Percentiles rank a stretch among this genome's conserved stretches.
phyloP scores from a whole-genome alignment of 2,329 filamentous ascomycete species.

The Cladosporium sp. region DNA sequence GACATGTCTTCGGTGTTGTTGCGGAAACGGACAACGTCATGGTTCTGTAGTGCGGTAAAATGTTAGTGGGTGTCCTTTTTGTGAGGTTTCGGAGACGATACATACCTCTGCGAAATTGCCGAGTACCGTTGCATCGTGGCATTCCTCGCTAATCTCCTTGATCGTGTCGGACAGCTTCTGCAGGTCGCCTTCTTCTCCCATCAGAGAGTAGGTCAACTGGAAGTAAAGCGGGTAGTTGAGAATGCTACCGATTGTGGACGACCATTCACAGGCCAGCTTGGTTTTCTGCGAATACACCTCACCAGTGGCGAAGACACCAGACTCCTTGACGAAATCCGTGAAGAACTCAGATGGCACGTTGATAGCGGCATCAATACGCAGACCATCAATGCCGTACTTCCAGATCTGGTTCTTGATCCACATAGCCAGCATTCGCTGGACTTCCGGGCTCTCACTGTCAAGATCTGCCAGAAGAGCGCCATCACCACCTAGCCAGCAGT shows the following conservation, averaged over 20 bases:
- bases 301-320: slow-evolving; percentile 28
- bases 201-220: slow-evolving; percentile 34
- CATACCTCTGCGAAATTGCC: slow-evolving; percentile 33
- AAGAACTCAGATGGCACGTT: slow-evolving; percentile 30
- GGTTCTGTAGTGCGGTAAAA: slow-evolving; percentile 14
- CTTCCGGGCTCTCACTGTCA: slow-evolving; percentile 35
- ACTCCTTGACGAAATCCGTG: slow-evolving; percentile 22
- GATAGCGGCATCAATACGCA: slow-evolving; percentile 32
- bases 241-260: slow-evolving; percentile 26
- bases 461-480: slow-evolving; percentile 41
- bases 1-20: slow-evolving; percentile 16
- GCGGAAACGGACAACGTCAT: slow-evolving; percentile 18
- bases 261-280: slow-evolving; percentile 24
- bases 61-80: not conserved
- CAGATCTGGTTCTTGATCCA: slow-evolving; percentile 36
- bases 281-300: slow-evolving; percentile 27
- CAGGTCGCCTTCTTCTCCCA: slow-evolving; percentile 32
- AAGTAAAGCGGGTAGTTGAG: slow-evolving; percentile 35
- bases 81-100: not conserved
- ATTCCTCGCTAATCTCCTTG: slow-evolving; percentile 29
- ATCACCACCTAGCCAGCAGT: slow-evolving; percentile 47
- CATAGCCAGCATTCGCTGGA: slow-evolving; percentile 32
- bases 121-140: slow-evolving; percentile 34
- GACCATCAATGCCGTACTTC: slow-evolving; percentile 34
- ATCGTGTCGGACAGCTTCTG: slow-evolving; percentile 33